Base-by-base conservation (phyloP, 768 basidiomycete species). In the Pisolithus microcarpus region DNA sequence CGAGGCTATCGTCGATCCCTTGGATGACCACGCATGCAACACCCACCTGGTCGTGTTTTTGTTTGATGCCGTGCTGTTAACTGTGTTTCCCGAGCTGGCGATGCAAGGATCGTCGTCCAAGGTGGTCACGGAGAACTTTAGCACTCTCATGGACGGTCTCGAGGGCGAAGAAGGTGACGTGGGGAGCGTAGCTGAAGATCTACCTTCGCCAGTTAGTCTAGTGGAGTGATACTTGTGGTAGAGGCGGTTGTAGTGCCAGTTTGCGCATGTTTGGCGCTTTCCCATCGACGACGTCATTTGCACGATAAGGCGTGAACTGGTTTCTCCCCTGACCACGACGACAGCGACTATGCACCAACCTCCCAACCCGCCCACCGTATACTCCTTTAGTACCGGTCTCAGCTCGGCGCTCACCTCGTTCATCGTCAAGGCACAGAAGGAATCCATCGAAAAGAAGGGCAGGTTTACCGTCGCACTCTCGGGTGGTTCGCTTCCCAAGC, bases 401-500 rank as follows among this genome's bases (percentile, higher is more conserved):
- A 73, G 79, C 36, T 58, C 71, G 1, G 76, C 81, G 0, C 83
- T 99, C 58, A 87, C 93, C 0, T 67, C 76, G 43, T 98, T 94
- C 66, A 79, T 97, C 48, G 55, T 87, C 58, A 88, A 86, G 56
- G 89, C 88, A 0, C 95, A 98, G 73, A 86, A 79, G 54, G 91
- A 97, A 23, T 80, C 94, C 37, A 75, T 98, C 62, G 81, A 83
- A 64, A 92, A 88, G 72, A 85, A 91, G 70, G 88, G 85, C 63
- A 80, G 79, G 54, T 99, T 99, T 75, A 87, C 91, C 49, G 64
- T 99, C 63, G 96, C 96, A 51, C 73, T 98, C 61, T 95, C 92
- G 4, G 96, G 96, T 10, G 95, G 96, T 7, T 90, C 87, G 1
- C 78, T 98, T 37, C 93, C 95, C 24, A 82, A 81, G 59, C 78